Evolutionary conservation across 257 asterid species (phyloP).

Genomic region (Haberlea rhodopensis): DNA sequence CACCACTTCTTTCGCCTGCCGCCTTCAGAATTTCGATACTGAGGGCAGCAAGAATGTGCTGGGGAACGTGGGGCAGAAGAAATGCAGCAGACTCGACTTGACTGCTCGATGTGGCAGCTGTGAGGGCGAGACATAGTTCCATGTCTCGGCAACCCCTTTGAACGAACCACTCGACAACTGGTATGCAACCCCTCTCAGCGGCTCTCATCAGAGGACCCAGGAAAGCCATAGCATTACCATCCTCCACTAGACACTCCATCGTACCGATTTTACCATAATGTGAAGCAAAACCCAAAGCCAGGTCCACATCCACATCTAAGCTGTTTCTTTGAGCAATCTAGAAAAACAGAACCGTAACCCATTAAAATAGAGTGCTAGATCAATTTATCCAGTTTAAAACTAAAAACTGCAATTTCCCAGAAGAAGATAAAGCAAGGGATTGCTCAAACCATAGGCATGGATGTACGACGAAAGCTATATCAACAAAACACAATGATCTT

Average conservation of each 20-base stretch:
- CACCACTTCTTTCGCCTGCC: slow-evolving; percentile 90
- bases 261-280: slow-evolving; percentile 89
- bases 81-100: slow-evolving; percentile 76
- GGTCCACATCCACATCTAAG: slow-evolving; percentile 95
- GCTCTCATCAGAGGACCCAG: slow-evolving; percentile 98
- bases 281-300: slow-evolving; percentile 94
- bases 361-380: neutral
- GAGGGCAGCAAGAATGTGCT: slow-evolving; percentile 83
- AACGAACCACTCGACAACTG: slow-evolving; percentile 92
- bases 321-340: slow-evolving; percentile 98
- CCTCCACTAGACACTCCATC: slow-evolving; percentile 94
- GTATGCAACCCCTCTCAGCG: slow-evolving; percentile 91
- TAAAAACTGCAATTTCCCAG: neutral
- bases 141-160: slow-evolving; percentile 89
- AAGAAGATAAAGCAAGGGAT: slow-evolving; percentile 16
- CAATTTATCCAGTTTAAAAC: neutral
- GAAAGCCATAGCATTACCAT: slow-evolving; percentile 93
- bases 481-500: slow-evolving; percentile 2
- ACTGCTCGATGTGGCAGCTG: slow-evolving; percentile 95
- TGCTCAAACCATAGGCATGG: neutral
- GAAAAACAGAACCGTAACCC: slow-evolving; percentile 7
- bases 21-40: slow-evolving; percentile 95
- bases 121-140: slow-evolving; percentile 96
- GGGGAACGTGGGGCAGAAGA: slow-evolving; percentile 97
- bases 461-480: neutral